phyloP scores from a whole-genome alignment of 2,329 filamentous ascomycete species.

The Onygenales sp. region DNA sequence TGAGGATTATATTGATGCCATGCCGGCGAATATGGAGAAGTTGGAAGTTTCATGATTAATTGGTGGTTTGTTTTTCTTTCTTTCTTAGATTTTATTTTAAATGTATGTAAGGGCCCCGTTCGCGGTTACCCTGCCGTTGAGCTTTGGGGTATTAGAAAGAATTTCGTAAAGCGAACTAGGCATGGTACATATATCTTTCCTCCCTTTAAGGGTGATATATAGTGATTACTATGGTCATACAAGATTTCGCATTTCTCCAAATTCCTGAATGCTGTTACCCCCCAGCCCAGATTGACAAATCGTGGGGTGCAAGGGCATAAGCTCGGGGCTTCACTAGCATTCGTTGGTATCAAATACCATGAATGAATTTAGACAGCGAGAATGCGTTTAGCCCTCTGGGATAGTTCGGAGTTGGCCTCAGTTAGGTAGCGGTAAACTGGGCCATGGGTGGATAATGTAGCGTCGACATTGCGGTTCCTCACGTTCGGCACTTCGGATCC shows the following conservation, averaged over 20 bases:
- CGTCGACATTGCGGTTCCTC: too few relatives aligned
- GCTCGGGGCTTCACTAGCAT: too few relatives aligned
- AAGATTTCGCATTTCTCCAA: too few relatives aligned
- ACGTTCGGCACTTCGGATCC: not conserved
- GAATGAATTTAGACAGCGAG: too few relatives aligned
- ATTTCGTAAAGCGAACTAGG: not conserved
- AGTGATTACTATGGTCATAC: not conserved
- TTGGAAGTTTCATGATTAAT: constrained; percentile 50
- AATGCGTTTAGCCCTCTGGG: too few relatives aligned
- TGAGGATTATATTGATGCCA: constrained; percentile 55
- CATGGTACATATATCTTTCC: not conserved
- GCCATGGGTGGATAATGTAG: too few relatives aligned
- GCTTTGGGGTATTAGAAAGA: not conserved
- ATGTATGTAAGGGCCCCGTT: not conserved
- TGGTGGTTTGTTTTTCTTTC: not conserved
- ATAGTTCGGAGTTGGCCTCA: too few relatives aligned
- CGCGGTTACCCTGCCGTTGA: not conserved
- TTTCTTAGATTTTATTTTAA: not conserved
- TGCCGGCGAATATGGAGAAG: constrained; percentile 54
- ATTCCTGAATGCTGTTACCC: too few relatives aligned
- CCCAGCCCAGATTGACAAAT: too few relatives aligned
- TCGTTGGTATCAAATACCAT: too few relatives aligned
- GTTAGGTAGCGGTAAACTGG: too few relatives aligned
- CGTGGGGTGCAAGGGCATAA: too few relatives aligned
- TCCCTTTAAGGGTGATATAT: not conserved